A percentile compares a stretch with the other conserved stretches of the same genome.
Conservation (phyloP, 768 basidiomycete species). For the Chalciporus chontae region DNA sequence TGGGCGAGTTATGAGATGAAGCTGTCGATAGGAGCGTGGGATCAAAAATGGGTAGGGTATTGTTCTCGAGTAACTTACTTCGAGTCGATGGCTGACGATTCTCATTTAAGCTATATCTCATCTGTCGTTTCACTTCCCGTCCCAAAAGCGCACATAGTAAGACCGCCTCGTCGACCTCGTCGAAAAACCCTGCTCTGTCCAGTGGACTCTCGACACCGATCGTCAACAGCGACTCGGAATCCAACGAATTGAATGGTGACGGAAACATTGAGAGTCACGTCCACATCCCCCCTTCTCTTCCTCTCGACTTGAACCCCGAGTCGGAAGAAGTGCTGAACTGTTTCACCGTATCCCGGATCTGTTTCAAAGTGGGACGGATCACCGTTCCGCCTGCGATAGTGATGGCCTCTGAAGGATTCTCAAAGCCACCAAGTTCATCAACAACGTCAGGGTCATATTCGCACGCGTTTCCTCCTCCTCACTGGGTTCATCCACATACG, state of each 20-base stretch:
- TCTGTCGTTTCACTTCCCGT: slow-evolving; percentile 12
- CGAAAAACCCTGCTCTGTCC: background rate
- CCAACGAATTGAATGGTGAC: background rate
- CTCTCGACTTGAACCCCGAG: no score
- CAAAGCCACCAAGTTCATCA: slow-evolving; percentile 4
- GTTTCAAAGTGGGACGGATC: slow-evolving; percentile 68
- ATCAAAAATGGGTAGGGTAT: slow-evolving; percentile 15
- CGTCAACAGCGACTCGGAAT: background rate
- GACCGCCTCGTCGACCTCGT: background rate
- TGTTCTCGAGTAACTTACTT: background rate
- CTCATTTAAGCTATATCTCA: slow-evolving; percentile 13
- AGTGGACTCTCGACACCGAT: background rate
- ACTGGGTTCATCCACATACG: slow-evolving; percentile 8
- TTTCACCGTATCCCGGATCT: slow-evolving; percentile 54
- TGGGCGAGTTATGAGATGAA: slow-evolving; percentile 13
- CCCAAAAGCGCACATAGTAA: background rate
- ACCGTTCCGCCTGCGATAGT: slow-evolving; percentile 66
- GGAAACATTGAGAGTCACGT: background rate
- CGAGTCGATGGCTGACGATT: no score
- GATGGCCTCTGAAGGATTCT: slow-evolving; percentile 55
- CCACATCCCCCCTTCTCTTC: background rate
- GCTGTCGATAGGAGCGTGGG: slow-evolving; percentile 16
- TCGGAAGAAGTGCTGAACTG: slow-evolving; percentile 40
- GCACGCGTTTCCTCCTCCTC: slow-evolving; percentile 8
- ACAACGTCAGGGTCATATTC: slow-evolving; percentile 7